These are phyloP conservation scores for Arthrinium puccinioides DNA, from an alignment of 2,329 filamentous ascomycete genomes.

Conservation along the genomic window DNA sequence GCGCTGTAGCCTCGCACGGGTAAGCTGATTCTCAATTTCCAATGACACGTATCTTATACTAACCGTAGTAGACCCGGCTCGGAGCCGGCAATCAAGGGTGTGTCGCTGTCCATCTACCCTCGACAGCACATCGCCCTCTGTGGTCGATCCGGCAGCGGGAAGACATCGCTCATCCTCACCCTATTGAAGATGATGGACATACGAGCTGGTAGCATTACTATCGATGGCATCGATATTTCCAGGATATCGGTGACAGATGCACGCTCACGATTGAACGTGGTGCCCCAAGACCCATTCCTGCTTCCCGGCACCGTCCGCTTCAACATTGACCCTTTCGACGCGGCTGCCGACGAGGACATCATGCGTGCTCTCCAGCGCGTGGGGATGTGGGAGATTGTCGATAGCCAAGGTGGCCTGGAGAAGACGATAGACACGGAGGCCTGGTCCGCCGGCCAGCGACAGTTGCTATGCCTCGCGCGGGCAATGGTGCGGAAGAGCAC, in stretches of 20 bases:
- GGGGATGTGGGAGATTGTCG: slow-evolving; percentile 5
- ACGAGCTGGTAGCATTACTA: slow-evolving; percentile 4
- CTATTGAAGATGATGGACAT: slow-evolving; percentile 10
- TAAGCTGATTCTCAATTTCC: background rate
- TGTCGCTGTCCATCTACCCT: slow-evolving; percentile 5
- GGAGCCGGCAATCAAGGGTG: slow-evolving; percentile 5
- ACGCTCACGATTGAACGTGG: slow-evolving; percentile 9
- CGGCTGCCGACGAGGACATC: slow-evolving; percentile 4
- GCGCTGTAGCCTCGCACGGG: background rate
- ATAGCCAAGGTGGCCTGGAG: slow-evolving; percentile 5
- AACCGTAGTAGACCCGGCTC: background rate
- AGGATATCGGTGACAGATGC: slow-evolving; percentile 2
- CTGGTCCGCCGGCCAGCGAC: slow-evolving; percentile 9
- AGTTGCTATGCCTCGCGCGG: slow-evolving; percentile 13
- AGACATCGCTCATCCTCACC: slow-evolving; percentile 9
- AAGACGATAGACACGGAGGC: slow-evolving; percentile 2
- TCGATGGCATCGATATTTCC: slow-evolving; percentile 9
- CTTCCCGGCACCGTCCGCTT: slow-evolving; percentile 10
- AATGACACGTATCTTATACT: background rate
- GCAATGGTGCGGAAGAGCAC: slow-evolving; percentile 11
- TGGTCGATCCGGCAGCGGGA: slow-evolving; percentile 10
- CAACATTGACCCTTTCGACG: slow-evolving; percentile 10
- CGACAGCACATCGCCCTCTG: slow-evolving; percentile 10
- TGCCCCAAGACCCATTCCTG: slow-evolving; percentile 12
- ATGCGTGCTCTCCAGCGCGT: slow-evolving; percentile 4